phyloP scores from a whole-genome alignment of 129 eudicot species.

The Tagetes patula region DNA sequence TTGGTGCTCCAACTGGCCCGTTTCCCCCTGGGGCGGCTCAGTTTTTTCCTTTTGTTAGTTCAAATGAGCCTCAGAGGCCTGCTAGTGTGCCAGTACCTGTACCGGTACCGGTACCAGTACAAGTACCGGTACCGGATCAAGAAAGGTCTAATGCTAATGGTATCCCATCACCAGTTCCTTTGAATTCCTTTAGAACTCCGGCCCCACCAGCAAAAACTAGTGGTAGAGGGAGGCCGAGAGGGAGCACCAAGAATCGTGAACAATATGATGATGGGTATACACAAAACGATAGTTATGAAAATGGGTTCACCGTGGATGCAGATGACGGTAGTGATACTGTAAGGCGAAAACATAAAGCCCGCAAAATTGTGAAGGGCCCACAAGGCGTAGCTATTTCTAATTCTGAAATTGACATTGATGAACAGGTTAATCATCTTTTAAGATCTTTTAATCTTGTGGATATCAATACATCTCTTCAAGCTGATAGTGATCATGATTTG shows the following conservation, averaged over 20 bases:
- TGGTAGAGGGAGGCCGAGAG: conserved; percentile 35
- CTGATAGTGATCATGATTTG: conserved; percentile 49
- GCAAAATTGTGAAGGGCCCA: conserved; percentile 28
- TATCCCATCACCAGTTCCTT: conserved; percentile 39
- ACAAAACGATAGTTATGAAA: conserved; percentile 28
- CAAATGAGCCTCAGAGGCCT: conserved; percentile 27
- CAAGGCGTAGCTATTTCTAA: conserved; percentile 30
- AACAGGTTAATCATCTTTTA: conserved; percentile 30
- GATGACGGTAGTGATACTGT: conserved; percentile 33
- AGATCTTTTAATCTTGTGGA: conserved; percentile 35
- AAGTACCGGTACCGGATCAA: conserved; percentile 1
- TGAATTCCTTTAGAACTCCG: conserved; percentile 31
- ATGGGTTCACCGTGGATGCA: conserved; percentile 34
- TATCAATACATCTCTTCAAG: conserved; percentile 36
- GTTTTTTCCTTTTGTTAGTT: conserved; percentile 47
- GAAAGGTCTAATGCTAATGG: conserved; percentile 21
- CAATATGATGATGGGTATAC: conserved; percentile 34
- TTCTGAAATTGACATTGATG: conserved; percentile 31
- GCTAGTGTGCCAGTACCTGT: neutral
- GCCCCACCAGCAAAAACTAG: conserved; percentile 27
- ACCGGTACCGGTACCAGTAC: too few species aligned
- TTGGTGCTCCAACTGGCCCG: conserved; percentile 48
- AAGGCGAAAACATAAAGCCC: conserved; percentile 41
- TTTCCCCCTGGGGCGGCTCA: conserved; percentile 55
- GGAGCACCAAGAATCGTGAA: conserved; percentile 34